Evolutionary conservation across 306 rosid genomes (phyloP), one percentile per base, ranked within the genome.

Genomic region (Datisca glomerata): DNA sequence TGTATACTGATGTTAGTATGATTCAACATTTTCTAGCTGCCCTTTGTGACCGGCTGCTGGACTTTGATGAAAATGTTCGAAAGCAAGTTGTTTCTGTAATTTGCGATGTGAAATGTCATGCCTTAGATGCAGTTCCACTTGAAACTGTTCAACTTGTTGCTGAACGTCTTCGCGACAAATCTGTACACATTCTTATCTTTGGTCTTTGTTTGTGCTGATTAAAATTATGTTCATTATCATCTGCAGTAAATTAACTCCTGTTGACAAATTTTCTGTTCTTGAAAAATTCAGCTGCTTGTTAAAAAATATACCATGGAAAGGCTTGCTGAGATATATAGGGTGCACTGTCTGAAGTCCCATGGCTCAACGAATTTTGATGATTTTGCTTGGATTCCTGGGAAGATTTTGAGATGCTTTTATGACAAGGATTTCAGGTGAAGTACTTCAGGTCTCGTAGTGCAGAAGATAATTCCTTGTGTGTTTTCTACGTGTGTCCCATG

Each of bases 401-500:
- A 74, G 86, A 75, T 91, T 53, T 64, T 91, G 58, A 84, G 92
- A 69, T 84, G 96, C 67, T 77, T 73, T 43, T 91, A 68, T 69
- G 96, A 91, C 71, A 91, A 78, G 76, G 96, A 91, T 78, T 91
- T 91, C 79, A 69, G 98, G 98, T 85, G 56, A 62, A n/a, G 59
- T 52, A 47, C 5, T 45, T 31, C 2, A 28, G 10, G 32, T 59
- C 40, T 22, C n/a, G n/a, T n/a, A n/a, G n/a, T n/a, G n/a, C n/a
- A n/a, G n/a, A n/a, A n/a, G n/a, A n/a, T n/a, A n/a, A n/a, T n/a
- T n/a, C n/a, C n/a, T n/a, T n/a, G n/a, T n/a, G n/a, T n/a, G n/a
- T n/a, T n/a, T n/a, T n/a, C n/a, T n/a, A n/a, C n/a, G n/a, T n/a
- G n/a, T n/a, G n/a, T n/a, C n/a, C n/a, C n/a, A n/a, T n/a, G n/a